A percentile compares a stretch with the other conserved stretches of the same genome.
Evolutionary conservation across 2,329 filamentous ascomycete genomes (phyloP).

Genomic region (Pleomassaria siparia): DNA sequence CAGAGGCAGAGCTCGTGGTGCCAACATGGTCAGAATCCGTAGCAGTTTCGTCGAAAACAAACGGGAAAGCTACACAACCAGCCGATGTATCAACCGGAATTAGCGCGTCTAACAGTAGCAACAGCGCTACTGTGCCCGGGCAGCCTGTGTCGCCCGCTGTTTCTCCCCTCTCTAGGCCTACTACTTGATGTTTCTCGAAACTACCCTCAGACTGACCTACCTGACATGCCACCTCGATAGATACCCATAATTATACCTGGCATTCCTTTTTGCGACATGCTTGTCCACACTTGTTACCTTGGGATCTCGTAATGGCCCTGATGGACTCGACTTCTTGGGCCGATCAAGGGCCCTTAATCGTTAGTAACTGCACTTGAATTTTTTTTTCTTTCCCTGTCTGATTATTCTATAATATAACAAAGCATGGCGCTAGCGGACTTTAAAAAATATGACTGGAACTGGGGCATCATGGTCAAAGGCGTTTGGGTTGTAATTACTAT

Average conservation of each 20-base stretch:
- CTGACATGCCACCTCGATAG: neutral
- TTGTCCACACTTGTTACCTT: neutral
- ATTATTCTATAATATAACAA: slow-evolving; percentile 9
- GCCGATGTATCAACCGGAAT: neutral
- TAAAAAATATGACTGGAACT: neutral
- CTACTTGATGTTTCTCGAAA: neutral
- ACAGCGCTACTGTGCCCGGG: slow-evolving; percentile 5
- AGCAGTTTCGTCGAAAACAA: slow-evolving; percentile 7
- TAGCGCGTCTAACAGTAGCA: slow-evolving; percentile 10
- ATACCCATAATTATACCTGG: slow-evolving; percentile 1
- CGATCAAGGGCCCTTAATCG: neutral
- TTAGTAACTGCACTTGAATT: neutral
- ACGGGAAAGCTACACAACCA: slow-evolving; percentile 11
- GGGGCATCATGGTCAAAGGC: neutral
- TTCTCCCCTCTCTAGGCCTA: slow-evolving; percentile 13
- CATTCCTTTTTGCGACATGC: neutral
- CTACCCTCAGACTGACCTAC: neutral
- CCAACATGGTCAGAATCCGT: slow-evolving; percentile 6
- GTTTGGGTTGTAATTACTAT: slow-evolving; percentile 1
- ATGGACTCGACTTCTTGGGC: neutral
- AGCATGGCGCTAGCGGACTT: slow-evolving; percentile 11
- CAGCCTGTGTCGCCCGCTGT: slow-evolving; percentile 14
- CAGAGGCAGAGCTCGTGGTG: slow-evolving; percentile 25
- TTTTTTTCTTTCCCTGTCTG: slow-evolving; percentile 3
- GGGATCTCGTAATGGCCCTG: slow-evolving; percentile 8